A percentile compares a stretch with the other conserved stretches of the same genome.
phyloP scores from a whole-genome alignment of 106 monocot genomes.

The Allium sativum region DNA sequence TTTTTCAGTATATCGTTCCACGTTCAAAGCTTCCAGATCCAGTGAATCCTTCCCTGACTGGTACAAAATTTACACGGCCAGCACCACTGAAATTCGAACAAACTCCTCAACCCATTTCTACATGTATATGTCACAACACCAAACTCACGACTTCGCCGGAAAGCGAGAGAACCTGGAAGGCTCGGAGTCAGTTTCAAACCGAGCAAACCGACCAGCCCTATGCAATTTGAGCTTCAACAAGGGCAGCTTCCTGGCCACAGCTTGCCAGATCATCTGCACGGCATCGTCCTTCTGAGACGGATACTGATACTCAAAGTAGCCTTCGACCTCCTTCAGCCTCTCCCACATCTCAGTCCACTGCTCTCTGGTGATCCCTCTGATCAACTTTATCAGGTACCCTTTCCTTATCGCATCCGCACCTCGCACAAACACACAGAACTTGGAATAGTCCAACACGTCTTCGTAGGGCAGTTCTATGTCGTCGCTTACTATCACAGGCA shows the following conservation, averaged over 20 bases:
- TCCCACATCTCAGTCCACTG: constrained; percentile 34
- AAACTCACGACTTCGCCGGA: no score
- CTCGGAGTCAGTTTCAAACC: no score
- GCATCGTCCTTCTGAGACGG: constrained; percentile 36
- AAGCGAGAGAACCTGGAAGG: no score
- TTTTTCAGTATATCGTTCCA: no score
- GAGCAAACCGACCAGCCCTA: constrained; percentile 2
- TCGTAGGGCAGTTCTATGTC: constrained; percentile 43
- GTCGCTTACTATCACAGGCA: constrained; percentile 33
- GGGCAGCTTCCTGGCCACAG: constrained; percentile 33
- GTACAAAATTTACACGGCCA: no score
- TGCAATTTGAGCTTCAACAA: constrained; percentile 20
- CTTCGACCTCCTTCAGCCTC: constrained; percentile 23
- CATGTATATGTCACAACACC: no score
- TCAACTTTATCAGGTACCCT: constrained; percentile 23
- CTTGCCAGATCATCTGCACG: constrained; percentile 45
- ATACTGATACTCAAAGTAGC: constrained; percentile 16
- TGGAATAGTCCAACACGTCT: constrained; percentile 28
- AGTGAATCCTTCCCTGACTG: no score
- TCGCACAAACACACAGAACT: constrained; percentile 31
- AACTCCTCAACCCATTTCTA: no score
- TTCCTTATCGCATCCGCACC: constrained; percentile 22
- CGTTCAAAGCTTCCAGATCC: no score
- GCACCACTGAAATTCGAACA: no score
- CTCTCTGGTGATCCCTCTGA: constrained; percentile 21